A percentile compares a stretch with the other conserved stretches of the same genome.
These are phyloP conservation scores for Aspergillus sclerotiicarbonarius DNA, from an alignment of 495 filamentous ascomycete species.

Conservation along the genomic window DNA sequence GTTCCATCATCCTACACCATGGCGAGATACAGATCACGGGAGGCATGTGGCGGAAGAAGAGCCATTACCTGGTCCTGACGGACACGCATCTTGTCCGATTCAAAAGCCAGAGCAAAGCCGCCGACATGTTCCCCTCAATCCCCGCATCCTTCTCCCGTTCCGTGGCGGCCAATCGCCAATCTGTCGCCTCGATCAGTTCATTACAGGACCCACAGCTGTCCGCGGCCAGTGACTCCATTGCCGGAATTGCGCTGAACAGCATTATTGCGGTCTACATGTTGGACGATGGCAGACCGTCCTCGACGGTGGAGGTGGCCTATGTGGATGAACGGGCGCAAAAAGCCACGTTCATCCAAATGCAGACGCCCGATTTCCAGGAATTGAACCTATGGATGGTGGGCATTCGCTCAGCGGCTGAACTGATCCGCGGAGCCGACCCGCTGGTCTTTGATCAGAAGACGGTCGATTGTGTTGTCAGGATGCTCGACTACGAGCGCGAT, in stretches of 20 bases:
- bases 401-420: slow-evolving; percentile 61
- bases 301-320: slow-evolving; percentile 74
- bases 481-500: slow-evolving; percentile 65
- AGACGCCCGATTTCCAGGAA: slow-evolving; percentile 70
- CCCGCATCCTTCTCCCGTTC: slow-evolving; percentile 40
- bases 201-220: slow-evolving; percentile 58
- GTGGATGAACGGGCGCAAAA: slow-evolving; percentile 70
- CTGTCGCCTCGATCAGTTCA: slow-evolving; percentile 59
- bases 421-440: slow-evolving; percentile 51
- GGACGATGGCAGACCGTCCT: slow-evolving; percentile 76
- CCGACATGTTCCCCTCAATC: slow-evolving; percentile 61
- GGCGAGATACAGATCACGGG: slow-evolving; percentile 79
- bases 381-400: slow-evolving; percentile 71
- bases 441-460: slow-evolving; percentile 59
- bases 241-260: slow-evolving; percentile 64
- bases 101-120: slow-evolving; percentile 69
- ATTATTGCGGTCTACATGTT: slow-evolving; percentile 75
- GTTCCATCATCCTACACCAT: slow-evolving; percentile 57
- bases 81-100: slow-evolving; percentile 79
- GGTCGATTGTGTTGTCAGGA: slow-evolving; percentile 61
- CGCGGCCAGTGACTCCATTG: slow-evolving; percentile 45
- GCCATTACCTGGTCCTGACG: slow-evolving; percentile 88
- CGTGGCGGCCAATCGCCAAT: slow-evolving; percentile 46
- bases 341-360: slow-evolving; percentile 61
- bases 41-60: slow-evolving; percentile 79